phyloP scores from a whole-genome alignment of 202 grass and related monocot genomes.

The Schoenoplectus triqueter region DNA sequence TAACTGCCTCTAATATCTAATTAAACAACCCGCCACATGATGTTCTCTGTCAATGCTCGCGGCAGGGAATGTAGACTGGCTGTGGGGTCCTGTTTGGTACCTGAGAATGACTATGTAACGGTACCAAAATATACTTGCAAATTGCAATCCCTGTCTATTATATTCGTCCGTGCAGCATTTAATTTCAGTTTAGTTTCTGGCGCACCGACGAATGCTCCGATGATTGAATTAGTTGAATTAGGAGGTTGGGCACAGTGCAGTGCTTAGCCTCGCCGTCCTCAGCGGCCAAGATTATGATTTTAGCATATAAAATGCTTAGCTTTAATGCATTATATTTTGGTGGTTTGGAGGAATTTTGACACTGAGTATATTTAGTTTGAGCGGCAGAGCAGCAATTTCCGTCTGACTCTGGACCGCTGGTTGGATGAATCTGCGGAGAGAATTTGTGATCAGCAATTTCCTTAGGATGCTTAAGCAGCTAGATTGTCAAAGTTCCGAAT shows the following conservation, averaged over 20 bases:
- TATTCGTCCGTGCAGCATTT: not conserved
- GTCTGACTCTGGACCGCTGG: too few relatives aligned
- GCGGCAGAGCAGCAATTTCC: too few relatives aligned
- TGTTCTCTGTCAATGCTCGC: not conserved
- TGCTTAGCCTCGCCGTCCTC: not conserved
- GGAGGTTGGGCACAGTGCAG: not conserved
- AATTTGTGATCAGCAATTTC: too few relatives aligned
- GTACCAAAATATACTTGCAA: not conserved
- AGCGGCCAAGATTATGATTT: not conserved
- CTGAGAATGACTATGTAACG: slow-evolving; percentile 33
- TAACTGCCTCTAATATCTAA: not conserved
- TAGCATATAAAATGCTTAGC: not conserved
- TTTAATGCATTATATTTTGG: too few relatives aligned
- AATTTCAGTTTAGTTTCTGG: not conserved
- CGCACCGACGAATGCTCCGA: slow-evolving; percentile 25
- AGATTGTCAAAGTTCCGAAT: too few relatives aligned
- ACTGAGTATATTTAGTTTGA: too few relatives aligned
- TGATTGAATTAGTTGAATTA: slow-evolving; percentile 2
- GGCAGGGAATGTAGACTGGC: not conserved
- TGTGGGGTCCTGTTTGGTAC: slow-evolving; percentile 15
- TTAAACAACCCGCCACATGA: not conserved
- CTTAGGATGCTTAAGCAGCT: too few relatives aligned
- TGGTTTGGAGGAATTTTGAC: too few relatives aligned
- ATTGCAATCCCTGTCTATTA: not conserved
- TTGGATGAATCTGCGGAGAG: too few relatives aligned